Conservation (phyloP, 2,329 filamentous ascomycete species). For the Didymella exigua region DNA sequence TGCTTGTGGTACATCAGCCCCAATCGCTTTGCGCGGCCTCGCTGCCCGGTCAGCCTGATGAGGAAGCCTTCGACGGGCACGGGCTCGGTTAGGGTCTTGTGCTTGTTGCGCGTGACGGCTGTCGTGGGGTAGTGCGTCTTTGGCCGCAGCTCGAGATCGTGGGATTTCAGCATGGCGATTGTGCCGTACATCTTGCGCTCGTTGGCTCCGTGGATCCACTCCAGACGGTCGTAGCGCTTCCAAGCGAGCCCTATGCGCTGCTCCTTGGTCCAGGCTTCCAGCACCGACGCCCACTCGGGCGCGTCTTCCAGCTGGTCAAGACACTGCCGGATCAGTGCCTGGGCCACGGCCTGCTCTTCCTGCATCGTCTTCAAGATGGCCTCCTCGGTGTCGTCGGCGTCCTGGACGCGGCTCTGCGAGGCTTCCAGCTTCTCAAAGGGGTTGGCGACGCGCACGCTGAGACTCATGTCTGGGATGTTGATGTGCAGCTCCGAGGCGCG, state of each 20-base stretch:
- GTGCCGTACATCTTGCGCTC: slow-evolving; percentile 73
- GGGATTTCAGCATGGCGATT: slow-evolving; percentile 69
- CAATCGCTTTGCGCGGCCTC: slow-evolving; percentile 62
- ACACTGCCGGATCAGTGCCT: slow-evolving; percentile 62
- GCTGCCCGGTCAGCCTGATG: slow-evolving; percentile 67
- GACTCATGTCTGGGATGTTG: slow-evolving; percentile 66
- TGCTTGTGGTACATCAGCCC: slow-evolving; percentile 69
- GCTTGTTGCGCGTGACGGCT: slow-evolving; percentile 48
- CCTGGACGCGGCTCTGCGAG: slow-evolving; percentile 49
- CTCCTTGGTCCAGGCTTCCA: slow-evolving; percentile 63
- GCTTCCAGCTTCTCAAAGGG: slow-evolving; percentile 62
- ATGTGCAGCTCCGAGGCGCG: slow-evolving; percentile 63
- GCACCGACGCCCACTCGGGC: slow-evolving; percentile 64
- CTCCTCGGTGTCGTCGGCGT: slow-evolving; percentile 54
- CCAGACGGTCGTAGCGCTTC: slow-evolving; percentile 71
- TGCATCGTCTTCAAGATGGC: slow-evolving; percentile 53
- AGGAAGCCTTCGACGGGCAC: slow-evolving; percentile 69
- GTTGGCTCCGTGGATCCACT: slow-evolving; percentile 70
- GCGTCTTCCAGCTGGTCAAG: slow-evolving; percentile 63
- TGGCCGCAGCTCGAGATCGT: slow-evolving; percentile 69
- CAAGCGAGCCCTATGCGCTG: slow-evolving; percentile 69
- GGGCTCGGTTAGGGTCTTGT: slow-evolving; percentile 60
- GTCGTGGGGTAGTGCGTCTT: slow-evolving; percentile 68
- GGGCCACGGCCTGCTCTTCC: slow-evolving; percentile 62
- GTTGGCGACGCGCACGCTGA: slow-evolving; percentile 63